A percentile compares a stretch with the other conserved stretches of the same genome.
phyloP scores from a whole-genome alignment of 495 filamentous ascomycete genomes.

The Trichoderma orchidacearum region DNA sequence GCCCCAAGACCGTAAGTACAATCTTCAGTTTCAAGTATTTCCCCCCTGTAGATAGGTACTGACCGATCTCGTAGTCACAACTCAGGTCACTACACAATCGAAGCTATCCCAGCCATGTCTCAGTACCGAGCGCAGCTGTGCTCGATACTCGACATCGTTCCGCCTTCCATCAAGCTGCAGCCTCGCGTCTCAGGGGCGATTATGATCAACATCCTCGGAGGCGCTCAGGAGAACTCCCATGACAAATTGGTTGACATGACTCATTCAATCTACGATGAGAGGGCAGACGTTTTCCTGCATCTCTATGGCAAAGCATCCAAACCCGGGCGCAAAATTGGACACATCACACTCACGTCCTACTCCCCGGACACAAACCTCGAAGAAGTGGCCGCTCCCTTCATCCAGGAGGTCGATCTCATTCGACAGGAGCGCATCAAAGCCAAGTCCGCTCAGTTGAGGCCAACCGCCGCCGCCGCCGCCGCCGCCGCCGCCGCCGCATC shows the following conservation, averaged over 20 bases:
- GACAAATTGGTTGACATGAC: slow-evolving; percentile 50
- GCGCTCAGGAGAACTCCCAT: slow-evolving; percentile 55
- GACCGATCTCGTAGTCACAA: too few relatives aligned
- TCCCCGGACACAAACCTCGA: slow-evolving; percentile 52
- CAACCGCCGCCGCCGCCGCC: slow-evolving; percentile 14
- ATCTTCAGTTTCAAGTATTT: not conserved
- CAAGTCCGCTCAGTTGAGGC: slow-evolving; percentile 11
- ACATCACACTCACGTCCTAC: slow-evolving; percentile 57
- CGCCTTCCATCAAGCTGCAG: slow-evolving; percentile 47
- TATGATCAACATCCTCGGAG: slow-evolving; percentile 96
- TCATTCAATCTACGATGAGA: slow-evolving; percentile 39
- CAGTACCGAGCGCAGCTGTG: slow-evolving; percentile 87
- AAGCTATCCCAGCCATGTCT: slow-evolving; percentile 70
- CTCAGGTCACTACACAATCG: slow-evolving; percentile 94
- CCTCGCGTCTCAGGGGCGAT: slow-evolving; percentile 51
- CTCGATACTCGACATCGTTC: slow-evolving; percentile 63
- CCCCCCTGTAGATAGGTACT: too few relatives aligned
- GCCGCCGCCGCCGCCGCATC: slow-evolving; percentile 5
- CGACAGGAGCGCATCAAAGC: slow-evolving; percentile 37
- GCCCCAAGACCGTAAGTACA: slow-evolving; percentile 53
- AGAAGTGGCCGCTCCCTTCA: slow-evolving; percentile 49
- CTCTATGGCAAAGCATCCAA: slow-evolving; percentile 86
- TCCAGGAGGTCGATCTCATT: slow-evolving; percentile 50
- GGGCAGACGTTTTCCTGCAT: slow-evolving; percentile 46
- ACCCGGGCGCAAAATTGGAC: slow-evolving; percentile 87